phyloP scores from a whole-genome alignment of 768 basidiomycete genomes.

The Amanita molliuscula region DNA sequence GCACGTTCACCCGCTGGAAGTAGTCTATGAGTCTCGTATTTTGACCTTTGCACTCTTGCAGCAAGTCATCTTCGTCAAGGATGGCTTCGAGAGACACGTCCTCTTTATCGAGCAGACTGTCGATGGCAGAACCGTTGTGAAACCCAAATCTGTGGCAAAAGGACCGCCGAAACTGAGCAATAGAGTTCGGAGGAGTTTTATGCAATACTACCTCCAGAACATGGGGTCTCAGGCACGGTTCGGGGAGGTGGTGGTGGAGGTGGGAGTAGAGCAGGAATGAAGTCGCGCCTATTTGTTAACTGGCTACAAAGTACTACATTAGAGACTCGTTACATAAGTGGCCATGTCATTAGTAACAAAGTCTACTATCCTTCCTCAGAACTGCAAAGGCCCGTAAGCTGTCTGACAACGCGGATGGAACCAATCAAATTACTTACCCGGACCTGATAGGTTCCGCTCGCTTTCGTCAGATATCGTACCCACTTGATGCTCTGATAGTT shows the following conservation, averaged over 20 bases:
- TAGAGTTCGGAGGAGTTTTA: constrained; percentile 22
- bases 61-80: constrained; percentile 86
- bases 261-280: not conserved
- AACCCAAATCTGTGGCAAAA: constrained; percentile 71
- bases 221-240: constrained; percentile 23
- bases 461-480: constrained; percentile 92
- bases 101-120: constrained; percentile 84
- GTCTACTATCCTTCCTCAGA: not conserved
- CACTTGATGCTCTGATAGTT: constrained; percentile 93
- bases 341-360: too few species aligned
- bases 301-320: not conserved
- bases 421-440: constrained; percentile 47
- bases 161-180: constrained; percentile 16
- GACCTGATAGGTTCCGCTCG: constrained; percentile 89
- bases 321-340: not conserved
- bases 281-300: not conserved
- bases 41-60: constrained; percentile 93
- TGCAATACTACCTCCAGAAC: constrained; percentile 42
- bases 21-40: constrained; percentile 86
- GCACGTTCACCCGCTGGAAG: constrained; percentile 71
- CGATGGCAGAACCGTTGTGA: constrained; percentile 81
- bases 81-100: constrained; percentile 85
- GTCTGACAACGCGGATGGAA: not conserved
- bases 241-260: not conserved
- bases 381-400: not conserved